These are phyloP conservation scores for Teratosphaeria viscida DNA, from an alignment of 2,329 filamentous ascomycete genomes.

Conservation along the genomic window DNA sequence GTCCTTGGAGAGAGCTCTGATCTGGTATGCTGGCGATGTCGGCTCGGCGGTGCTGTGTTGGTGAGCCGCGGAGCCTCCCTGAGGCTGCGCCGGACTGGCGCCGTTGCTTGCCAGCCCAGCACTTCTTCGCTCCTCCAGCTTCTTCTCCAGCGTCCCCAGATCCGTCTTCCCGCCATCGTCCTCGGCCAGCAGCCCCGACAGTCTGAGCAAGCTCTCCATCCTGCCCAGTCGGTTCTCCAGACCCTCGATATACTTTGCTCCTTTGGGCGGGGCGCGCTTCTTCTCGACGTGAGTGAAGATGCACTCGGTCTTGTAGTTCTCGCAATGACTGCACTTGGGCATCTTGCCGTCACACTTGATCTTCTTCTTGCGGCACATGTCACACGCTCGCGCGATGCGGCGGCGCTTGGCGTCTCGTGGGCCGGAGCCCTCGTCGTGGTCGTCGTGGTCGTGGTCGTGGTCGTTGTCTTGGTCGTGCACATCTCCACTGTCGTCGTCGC, in stretches of 20 bases:
- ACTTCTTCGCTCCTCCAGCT: constrained; percentile 40
- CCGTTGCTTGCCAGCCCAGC: constrained; percentile 9
- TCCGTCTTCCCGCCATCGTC: constrained; percentile 80
- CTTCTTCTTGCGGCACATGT: constrained; percentile 93
- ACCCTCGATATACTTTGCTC: constrained; percentile 95
- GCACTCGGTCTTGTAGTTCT: constrained; percentile 96
- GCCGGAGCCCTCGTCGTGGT: constrained; percentile 14
- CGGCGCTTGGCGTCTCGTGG: constrained; percentile 67
- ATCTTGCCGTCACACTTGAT: constrained; percentile 97
- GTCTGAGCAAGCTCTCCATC: constrained; percentile 82
- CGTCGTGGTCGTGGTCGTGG: constrained; percentile 10
- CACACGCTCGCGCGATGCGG: constrained; percentile 82
- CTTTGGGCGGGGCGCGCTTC: constrained; percentile 94
- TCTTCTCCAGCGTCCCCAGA: constrained; percentile 76
- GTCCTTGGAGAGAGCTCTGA: not conserved
- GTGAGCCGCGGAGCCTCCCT: not conserved
- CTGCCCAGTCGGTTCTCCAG: constrained; percentile 88
- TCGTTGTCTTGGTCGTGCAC: constrained; percentile 12
- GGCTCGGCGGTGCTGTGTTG: not conserved
- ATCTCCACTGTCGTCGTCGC: constrained; percentile 9
- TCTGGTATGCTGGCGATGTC: constrained; percentile 1
- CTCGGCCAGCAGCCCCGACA: constrained; percentile 77
- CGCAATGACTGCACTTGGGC: constrained; percentile 88
- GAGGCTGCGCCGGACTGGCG: constrained; percentile 23
- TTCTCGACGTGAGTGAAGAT: constrained; percentile 98